Evolutionary conservation across 1,284 basidiomycete species (phyloP).

Genomic region (Ganoderma leucocontextum): DNA sequence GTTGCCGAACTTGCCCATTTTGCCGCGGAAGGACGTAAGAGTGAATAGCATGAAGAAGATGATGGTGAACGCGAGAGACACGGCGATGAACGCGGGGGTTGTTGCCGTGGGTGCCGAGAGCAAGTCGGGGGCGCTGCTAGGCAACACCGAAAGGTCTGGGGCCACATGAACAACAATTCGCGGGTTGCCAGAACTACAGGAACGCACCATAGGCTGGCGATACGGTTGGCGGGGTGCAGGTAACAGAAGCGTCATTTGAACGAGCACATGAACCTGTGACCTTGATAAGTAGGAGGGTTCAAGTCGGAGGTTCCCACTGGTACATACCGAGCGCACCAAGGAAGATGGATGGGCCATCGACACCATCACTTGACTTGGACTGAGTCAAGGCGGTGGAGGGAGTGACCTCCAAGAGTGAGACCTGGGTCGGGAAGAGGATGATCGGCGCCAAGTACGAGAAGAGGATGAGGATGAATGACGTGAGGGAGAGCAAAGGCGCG

Average conservation of each 20-base stretch:
- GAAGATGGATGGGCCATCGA: slow-evolving; percentile 78
- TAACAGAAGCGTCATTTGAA: slow-evolving; percentile 54
- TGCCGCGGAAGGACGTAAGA: slow-evolving; percentile 70
- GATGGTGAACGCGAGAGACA: slow-evolving; percentile 65
- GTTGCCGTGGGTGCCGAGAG: slow-evolving; percentile 68
- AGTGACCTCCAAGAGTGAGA: slow-evolving; percentile 69
- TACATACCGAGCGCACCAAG: slow-evolving; percentile 70
- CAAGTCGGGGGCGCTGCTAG: slow-evolving; percentile 61
- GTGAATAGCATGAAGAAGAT: slow-evolving; percentile 75
- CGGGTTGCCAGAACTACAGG: not conserved
- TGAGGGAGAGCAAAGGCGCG: slow-evolving; percentile 69
- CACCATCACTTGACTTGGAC: slow-evolving; percentile 47
- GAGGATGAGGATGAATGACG: slow-evolving; percentile 68
- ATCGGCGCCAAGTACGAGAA: slow-evolving; percentile 73
- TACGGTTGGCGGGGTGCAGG: slow-evolving; percentile 63
- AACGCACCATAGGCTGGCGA: slow-evolving; percentile 69
- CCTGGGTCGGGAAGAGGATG: slow-evolving; percentile 64
- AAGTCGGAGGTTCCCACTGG: not conserved
- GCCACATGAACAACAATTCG: slow-evolving; percentile 12
- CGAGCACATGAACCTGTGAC: slow-evolving; percentile 73
- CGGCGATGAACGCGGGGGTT: slow-evolving; percentile 70
- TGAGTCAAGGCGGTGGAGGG: slow-evolving; percentile 61
- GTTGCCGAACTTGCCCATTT: slow-evolving; percentile 63
- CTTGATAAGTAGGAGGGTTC: not conserved
- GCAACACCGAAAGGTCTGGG: slow-evolving; percentile 70